Base-by-base conservation (phyloP, 2,329 filamentous ascomycete species). In the Cladorrhinum sp. region DNA sequence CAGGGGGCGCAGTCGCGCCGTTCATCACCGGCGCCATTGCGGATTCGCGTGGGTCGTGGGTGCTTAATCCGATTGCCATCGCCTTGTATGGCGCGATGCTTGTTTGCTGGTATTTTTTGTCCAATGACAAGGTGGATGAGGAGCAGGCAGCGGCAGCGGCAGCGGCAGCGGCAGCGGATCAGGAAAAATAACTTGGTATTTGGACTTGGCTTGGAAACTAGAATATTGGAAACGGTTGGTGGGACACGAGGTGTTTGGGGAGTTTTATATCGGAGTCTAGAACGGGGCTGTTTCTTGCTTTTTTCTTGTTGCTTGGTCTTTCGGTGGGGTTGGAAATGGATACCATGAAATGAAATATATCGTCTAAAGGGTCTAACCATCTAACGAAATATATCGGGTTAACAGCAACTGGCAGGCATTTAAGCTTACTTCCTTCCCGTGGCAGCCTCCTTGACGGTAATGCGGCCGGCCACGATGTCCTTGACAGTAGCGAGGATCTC, bases 11-110 rank as follows among this genome's bases (percentile, higher is more conserved):
- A 0, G 76, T 88, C 1, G 85, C 85, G 8, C 87, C 87, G 0
- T 89, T 90, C 65, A 77, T 85, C 2, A 89, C 85, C 0, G 87
- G 87, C 57, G 69, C 89, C 27, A 68, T 89, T 36, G 86, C 86
- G 1, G 83, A 89, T 72, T 81, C 78, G 0, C 78, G 77, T 0
- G 86, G 86, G 0, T 86, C 87, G 0, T 89, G 79, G 75, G 86
- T 87, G 32, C 74, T 89, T 68, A 84, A 81, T 74, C 87, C 89
- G 0, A 85, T 92, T 63, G 87, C 85, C 45, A 84, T 92, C 65
- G 83, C 75, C 0, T 69, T 90, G 60, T 91, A 88, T 73, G 78
- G 73, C 1, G 76, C 81, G 2, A 92, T 92, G 89, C 55, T 86
- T 50, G 70, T 78, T 1, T 87, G 84, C 64, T 92, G 88, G 88